A percentile compares a stretch with the other conserved stretches of the same genome.
phyloP scores from a whole-genome alignment of 441 rosid species.

The Brassica hybrid region DNA sequence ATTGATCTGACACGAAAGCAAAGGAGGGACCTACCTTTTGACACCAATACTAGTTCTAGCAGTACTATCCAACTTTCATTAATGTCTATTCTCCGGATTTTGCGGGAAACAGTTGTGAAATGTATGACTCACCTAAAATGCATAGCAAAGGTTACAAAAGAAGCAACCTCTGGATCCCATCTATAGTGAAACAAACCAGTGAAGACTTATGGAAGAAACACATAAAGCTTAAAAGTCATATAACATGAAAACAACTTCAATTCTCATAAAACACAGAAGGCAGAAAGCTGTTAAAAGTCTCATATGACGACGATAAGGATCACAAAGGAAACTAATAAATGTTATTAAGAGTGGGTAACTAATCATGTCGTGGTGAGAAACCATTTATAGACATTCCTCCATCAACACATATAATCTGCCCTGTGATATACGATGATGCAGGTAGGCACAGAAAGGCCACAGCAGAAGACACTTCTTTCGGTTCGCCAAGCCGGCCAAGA shows the following conservation, averaged over 20 bases:
- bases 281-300: conserved; percentile 6
- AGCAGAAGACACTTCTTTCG: conserved; percentile 53
- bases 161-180: not conserved
- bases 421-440: conserved; percentile 61
- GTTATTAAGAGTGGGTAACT: not conserved
- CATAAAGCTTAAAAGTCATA: not conserved
- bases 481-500: conserved; percentile 59
- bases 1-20: conserved; percentile 1
- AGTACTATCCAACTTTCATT: not conserved
- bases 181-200: not conserved
- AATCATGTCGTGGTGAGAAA: conserved; percentile 51
- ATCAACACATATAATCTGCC: conserved; percentile 60
- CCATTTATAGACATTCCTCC: conserved; percentile 61
- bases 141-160: not conserved
- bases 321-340: conserved; percentile 15
- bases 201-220: not conserved
- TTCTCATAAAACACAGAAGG: conserved; percentile 9
- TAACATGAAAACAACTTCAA: not conserved
- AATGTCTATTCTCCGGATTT: not conserved
- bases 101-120: not conserved
- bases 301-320: not conserved
- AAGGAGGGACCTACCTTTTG: conserved; percentile 13
- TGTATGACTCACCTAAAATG: not conserved
- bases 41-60: not conserved
- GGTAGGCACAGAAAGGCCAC: conserved; percentile 64